Evolutionary conservation across 352 stramenopile species (phyloP).

Genomic region (Globisporangium spiculum): DNA sequence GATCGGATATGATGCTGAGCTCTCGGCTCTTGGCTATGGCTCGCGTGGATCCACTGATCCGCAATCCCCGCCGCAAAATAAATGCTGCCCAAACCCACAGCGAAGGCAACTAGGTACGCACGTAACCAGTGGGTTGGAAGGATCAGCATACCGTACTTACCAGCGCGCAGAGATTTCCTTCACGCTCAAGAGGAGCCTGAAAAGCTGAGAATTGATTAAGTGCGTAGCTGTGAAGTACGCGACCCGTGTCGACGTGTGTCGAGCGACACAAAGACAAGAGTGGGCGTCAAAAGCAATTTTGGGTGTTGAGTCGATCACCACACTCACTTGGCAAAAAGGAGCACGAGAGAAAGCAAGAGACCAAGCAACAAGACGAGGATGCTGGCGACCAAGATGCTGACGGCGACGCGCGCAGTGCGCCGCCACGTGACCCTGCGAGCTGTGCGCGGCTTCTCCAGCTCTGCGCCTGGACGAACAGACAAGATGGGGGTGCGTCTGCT

Average conservation of each 20-base stretch:
- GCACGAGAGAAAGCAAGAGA: constrained; percentile 1
- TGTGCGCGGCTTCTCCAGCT: constrained; percentile 40
- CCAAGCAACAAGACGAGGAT: constrained; percentile 13
- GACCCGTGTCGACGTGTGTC: too few species aligned
- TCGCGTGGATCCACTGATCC: constrained; percentile 12
- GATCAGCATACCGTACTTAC: too few species aligned
- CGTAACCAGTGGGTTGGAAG: too few species aligned
- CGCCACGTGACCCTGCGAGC: constrained; percentile 3
- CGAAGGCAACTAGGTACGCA: too few species aligned
- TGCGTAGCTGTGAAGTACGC: too few species aligned
- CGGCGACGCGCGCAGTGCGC: constrained; percentile 22
- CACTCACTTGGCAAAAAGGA: constrained; percentile 3
- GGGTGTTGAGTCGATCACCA: not conserved
- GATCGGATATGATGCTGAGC: not conserved
- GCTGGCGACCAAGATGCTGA: constrained; percentile 31
- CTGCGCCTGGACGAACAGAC: constrained; percentile 30
- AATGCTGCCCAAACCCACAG: too few species aligned
- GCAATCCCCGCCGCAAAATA: not conserved
- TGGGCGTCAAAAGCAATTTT: not conserved
- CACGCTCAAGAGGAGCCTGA: too few species aligned
- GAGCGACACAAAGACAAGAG: not conserved
- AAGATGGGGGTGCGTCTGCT: constrained; percentile 60
- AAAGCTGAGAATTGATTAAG: too few species aligned
- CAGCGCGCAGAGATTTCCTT: too few species aligned
- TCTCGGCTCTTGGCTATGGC: not conserved